A percentile compares a stretch with the other conserved stretches of the same genome.
phyloP scores from a whole-genome alignment of 164 flowering plant species.

The Hamamelis virginiana region DNA sequence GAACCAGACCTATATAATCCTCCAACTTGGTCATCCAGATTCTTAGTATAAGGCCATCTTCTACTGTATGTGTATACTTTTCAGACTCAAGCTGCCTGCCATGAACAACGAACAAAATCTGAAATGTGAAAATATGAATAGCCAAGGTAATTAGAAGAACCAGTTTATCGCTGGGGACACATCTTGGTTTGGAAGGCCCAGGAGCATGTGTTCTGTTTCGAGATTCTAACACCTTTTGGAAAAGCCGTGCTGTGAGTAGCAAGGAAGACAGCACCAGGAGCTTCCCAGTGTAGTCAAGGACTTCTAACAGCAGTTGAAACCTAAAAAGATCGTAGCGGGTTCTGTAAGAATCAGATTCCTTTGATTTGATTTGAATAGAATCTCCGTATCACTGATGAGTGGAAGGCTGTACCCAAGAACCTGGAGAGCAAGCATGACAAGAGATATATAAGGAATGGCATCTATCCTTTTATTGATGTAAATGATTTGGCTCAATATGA shows the following conservation, averaged over 20 bases:
- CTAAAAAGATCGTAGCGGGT: no score
- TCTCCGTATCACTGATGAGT: not conserved
- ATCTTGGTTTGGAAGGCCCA: no score
- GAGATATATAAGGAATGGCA: conserved; percentile 11
- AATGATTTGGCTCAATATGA: conserved; percentile 1
- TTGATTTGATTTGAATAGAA: not conserved
- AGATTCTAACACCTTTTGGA: not conserved
- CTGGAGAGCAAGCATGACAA: conserved; percentile 13
- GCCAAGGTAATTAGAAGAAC: not conserved
- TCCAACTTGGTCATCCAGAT: not conserved
- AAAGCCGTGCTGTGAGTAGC: conserved; percentile 1
- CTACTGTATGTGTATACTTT: not conserved
- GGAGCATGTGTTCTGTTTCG: not conserved
- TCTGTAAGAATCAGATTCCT: no score
- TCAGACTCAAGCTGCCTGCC: not conserved
- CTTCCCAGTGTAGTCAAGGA: not conserved
- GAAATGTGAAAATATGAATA: not conserved
- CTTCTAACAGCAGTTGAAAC: not conserved
- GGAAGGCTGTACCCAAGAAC: conserved; percentile 4
- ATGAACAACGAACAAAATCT: not conserved
- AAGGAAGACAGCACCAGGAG: conserved; percentile 2
- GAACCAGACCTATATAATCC: conserved; percentile 5
- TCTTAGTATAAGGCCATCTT: no score
- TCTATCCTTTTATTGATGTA: conserved; percentile 4
- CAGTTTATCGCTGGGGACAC: no score